Base-by-base conservation (phyloP, 2,329 filamentous ascomycete species). In the Alternaria infectoria region DNA sequence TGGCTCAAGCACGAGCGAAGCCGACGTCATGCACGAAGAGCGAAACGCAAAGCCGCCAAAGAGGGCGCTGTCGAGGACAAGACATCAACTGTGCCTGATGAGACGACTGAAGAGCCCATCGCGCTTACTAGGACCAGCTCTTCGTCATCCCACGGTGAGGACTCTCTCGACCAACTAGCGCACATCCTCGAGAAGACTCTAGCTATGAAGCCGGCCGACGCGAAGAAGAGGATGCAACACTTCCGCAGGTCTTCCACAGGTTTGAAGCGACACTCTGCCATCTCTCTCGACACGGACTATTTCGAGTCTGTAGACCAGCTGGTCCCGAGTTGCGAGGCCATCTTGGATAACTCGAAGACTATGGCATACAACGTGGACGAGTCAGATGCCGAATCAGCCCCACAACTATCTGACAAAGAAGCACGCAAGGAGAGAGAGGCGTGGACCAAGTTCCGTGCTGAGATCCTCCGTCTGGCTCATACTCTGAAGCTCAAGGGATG, bases 401-500 rank as follows among this genome's bases (percentile, higher is more conserved):
- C 80, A 6, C 81, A 81, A 6, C 82, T 83, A 21, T 78, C 79
- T 13, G 79, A 80, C 47, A 80, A 80, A 3, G 82, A 81, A 6
- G 82, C 81, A 54, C 84, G 82, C 59, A 93, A 91, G 75, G 92
- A 95, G 63, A 87, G 84, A 45, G 89, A 92, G 74, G 89, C 89
- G 3, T 97, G 95, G 96, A 77, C 87, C n/a, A 84, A 80, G 9
- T 99, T 97, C 85, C 97, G 97, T 79, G 91, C 89, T 64, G 95
- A 99, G 76, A 96, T 98, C 66, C 87, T 98, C 59, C 91, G 93
- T 40, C 85, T 98, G 61, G 86, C 93, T 0, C 96, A 98, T 79
- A 99, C 96, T 0, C 83, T 99, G 56, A 89, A 89, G 57, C 86
- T 98, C 30, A 97, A 97, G 78, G 93, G 95, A 10, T 99, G 96